Base-by-base conservation (phyloP, 768 basidiomycete genomes). In the Mycena venus region DNA sequence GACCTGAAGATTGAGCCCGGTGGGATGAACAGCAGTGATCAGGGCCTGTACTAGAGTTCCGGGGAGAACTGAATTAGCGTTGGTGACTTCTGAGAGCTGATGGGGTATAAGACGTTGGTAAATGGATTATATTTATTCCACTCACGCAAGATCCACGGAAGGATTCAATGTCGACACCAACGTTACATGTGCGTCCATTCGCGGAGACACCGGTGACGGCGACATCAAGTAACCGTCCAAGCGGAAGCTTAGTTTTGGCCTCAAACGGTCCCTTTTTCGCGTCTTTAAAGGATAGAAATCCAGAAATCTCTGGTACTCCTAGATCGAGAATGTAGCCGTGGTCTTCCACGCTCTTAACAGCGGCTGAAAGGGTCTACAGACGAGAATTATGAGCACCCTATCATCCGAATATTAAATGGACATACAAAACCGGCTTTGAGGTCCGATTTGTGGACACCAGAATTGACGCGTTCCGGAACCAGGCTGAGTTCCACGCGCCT, bases 241-340 rank as follows among this genome's bases (percentile, higher is more conserved):
- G 82, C 47, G 86, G 86, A 23, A 96, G 83, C 75, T 80, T 81
- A 7, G 72, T 65, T 31, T 78, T 80, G 72, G 68, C 72, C 40
- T 78, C 80, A n/a, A 82, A 77, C 6, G 74, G 72, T 19, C 79
- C 82, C 69, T 88, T 87, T 75, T 88, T 84, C 1, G 89, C 87
- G 55, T 96, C 94, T 79, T 92, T 92, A 86, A 95, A 95, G 2
- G 93, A 88, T 58, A 99, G 81, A 83, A 99, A 99, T 49, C 95
- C 95, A 72, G 95, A 91, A 38, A 95, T 82, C n/a, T 89, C 92
- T 12, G 91, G 82, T 21, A 98, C 79, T 2, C 97, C 98, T 44
- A 98, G 85, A 76, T 97, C 95, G 10, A 99, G 87, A 68, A 93
- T 90, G 84, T 98, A 99, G 1, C 98, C 97, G 81, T 98, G 96